Percentiles rank a stretch among this genome's conserved stretches.
Conservation (phyloP, 345 rosid species). For the Eucalyptus camaldulensis region DNA sequence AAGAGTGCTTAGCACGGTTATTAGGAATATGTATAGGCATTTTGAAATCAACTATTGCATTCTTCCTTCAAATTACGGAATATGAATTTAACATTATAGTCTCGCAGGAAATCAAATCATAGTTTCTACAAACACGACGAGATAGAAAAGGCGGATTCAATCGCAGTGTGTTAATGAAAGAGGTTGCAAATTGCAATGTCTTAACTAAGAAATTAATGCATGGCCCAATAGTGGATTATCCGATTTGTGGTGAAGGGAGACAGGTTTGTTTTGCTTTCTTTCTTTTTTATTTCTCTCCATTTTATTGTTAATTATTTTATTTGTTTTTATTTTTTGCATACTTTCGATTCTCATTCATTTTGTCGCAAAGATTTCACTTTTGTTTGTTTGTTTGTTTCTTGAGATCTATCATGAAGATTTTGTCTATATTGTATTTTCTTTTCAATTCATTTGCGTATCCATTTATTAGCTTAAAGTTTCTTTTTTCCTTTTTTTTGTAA, state of each 20-base stretch:
- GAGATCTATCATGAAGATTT: not conserved
- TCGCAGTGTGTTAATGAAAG: not conserved
- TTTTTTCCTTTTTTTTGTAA: not conserved
- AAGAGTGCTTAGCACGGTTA: not conserved
- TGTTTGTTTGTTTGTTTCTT: not conserved
- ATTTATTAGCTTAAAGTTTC: not conserved
- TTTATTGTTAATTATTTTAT: too few relatives aligned
- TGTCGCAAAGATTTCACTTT: too few relatives aligned
- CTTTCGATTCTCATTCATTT: too few relatives aligned
- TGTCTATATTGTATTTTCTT: too few relatives aligned
- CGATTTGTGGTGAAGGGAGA: not conserved
- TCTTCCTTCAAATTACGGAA: not conserved
- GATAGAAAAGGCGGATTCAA: not conserved
- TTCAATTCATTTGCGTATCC: not conserved
- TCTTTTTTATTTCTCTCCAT: fast-evolving
- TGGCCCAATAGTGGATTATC: not conserved
- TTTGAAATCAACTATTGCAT: not conserved
- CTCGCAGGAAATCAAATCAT: not conserved
- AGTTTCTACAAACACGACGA: too few relatives aligned
- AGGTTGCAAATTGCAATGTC: not conserved
- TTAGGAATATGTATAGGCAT: not conserved
- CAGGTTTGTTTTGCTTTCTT: too few relatives aligned
- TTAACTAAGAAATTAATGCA: not conserved
- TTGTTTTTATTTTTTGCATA: not conserved
- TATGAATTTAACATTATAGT: not conserved